These are phyloP conservation scores for Ascochyta koolunga DNA, from an alignment of 2,329 filamentous ascomycete genomes.

Conservation along the genomic window DNA sequence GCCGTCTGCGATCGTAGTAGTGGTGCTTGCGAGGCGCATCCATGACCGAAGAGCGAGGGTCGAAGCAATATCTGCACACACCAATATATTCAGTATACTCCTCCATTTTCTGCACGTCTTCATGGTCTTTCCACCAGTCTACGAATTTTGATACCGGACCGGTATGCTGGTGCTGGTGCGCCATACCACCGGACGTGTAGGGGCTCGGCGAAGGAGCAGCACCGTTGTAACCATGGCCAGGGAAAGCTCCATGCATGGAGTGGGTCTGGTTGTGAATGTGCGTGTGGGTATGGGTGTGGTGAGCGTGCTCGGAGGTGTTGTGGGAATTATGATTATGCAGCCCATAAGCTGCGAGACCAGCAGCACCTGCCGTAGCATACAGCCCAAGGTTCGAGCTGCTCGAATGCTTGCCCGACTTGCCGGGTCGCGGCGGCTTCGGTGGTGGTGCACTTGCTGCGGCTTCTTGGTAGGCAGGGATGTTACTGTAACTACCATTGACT, in stretches of 20 bases:
- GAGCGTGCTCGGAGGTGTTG: constrained; percentile 17
- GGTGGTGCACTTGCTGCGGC: constrained; percentile 33
- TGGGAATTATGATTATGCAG: constrained; percentile 50
- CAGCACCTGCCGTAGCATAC: constrained; percentile 54
- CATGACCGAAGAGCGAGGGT: constrained; percentile 60
- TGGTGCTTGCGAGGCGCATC: constrained; percentile 68
- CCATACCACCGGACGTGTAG: constrained; percentile 48
- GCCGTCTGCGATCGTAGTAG: constrained; percentile 52
- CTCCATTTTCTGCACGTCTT: constrained; percentile 69
- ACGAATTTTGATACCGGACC: constrained; percentile 63
- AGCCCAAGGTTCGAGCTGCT: constrained; percentile 52
- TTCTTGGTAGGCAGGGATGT: constrained; percentile 42
- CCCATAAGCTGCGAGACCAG: constrained; percentile 56
- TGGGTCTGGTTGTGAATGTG: constrained; percentile 34
- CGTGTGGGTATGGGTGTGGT: constrained; percentile 45
- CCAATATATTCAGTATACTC: constrained; percentile 72
- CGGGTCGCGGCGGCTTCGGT: constrained; percentile 43
- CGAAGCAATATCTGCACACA: constrained; percentile 69
- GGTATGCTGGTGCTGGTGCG: constrained; percentile 58
- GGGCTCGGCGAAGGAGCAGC: constrained; percentile 23
- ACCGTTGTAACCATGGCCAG: constrained; percentile 28
- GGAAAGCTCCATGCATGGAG: constrained; percentile 39
- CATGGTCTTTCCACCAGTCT: constrained; percentile 67
- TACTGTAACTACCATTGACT: constrained; percentile 43
- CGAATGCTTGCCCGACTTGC: constrained; percentile 52